Evolutionary conservation across 441 rosid genomes (phyloP).

Genomic region (Cnidoscolus chayamansa): DNA sequence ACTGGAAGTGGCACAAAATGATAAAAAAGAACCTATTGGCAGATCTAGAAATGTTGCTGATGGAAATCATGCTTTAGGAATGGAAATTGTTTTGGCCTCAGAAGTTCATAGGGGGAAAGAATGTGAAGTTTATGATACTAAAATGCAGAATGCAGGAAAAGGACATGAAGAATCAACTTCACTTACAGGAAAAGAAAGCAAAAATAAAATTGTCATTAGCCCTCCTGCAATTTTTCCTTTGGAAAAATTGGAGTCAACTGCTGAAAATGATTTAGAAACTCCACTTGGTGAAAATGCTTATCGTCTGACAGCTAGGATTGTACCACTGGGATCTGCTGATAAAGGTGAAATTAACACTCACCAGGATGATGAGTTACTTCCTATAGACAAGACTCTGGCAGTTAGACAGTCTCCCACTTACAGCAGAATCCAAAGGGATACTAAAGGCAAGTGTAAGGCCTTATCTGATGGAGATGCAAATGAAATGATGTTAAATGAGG

Average conservation of each 20-base stretch:
- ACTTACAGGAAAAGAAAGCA: slow-evolving; percentile 28
- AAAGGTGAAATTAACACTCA: slow-evolving; percentile 30
- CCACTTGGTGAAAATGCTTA: slow-evolving; percentile 24
- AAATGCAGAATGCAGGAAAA: slow-evolving; percentile 16
- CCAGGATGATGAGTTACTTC: slow-evolving; percentile 32
- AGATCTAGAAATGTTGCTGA: slow-evolving; percentile 27
- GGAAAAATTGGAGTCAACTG: slow-evolving; percentile 52
- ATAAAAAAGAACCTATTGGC: slow-evolving; percentile 20
- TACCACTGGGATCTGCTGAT: slow-evolving; percentile 30
- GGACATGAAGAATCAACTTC: slow-evolving; percentile 27
- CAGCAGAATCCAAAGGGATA: slow-evolving; percentile 27
- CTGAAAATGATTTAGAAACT: slow-evolving; percentile 48
- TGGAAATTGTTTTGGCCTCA: slow-evolving; percentile 29
- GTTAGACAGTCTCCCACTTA: slow-evolving; percentile 29
- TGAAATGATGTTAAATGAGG: slow-evolving; percentile 39
- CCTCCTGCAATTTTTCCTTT: slow-evolving; percentile 18
- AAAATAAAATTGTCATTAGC: slow-evolving; percentile 18
- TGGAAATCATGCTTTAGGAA: slow-evolving; percentile 27
- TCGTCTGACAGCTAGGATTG: slow-evolving; percentile 27
- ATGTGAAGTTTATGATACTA: slow-evolving; percentile 26
- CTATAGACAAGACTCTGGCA: slow-evolving; percentile 21
- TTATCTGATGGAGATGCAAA: slow-evolving; percentile 48
- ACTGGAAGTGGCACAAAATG: slow-evolving; percentile 27
- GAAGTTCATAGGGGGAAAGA: slow-evolving; percentile 20
- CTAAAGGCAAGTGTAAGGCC: slow-evolving; percentile 61